These are phyloP conservation scores for Trichoderma arundinaceum DNA, from an alignment of 2,329 filamentous ascomycete species.

Conservation along the genomic window DNA sequence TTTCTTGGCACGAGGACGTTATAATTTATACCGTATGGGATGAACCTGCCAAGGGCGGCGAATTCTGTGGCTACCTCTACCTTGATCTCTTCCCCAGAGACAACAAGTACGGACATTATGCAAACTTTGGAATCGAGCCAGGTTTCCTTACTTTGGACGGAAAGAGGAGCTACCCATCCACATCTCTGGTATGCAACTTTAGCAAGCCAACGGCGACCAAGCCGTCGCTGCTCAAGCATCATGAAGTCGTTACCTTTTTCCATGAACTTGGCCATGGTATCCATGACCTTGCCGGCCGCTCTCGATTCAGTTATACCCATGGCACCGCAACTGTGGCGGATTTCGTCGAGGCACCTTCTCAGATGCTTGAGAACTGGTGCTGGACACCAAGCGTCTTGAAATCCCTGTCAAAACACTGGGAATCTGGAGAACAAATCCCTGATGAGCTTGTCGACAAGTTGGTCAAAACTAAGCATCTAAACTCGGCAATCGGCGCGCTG, in stretches of 20 bases:
- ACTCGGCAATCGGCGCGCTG: conserved; percentile 78
- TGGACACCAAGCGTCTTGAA: conserved; percentile 70
- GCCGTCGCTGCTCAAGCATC: conserved; percentile 79
- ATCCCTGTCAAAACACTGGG: conserved; percentile 74
- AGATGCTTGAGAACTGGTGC: conserved; percentile 80
- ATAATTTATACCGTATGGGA: conserved; percentile 84
- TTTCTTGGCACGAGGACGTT: conserved; percentile 84
- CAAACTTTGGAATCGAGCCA: conserved; percentile 82
- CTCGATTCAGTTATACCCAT: conserved; percentile 69
- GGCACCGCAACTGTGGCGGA: conserved; percentile 70
- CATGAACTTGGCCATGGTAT: conserved; percentile 77
- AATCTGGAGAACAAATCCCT: conserved; percentile 71
- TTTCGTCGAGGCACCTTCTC: conserved; percentile 73
- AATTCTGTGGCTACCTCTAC: conserved; percentile 82
- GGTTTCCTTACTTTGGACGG: conserved; percentile 71
- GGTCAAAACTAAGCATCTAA: conserved; percentile 79
- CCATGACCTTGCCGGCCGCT: conserved; percentile 69
- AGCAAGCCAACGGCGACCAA: conserved; percentile 78
- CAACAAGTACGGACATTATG: conserved; percentile 84
- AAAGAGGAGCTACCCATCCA: conserved; percentile 75
- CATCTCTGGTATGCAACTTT: conserved; percentile 84
- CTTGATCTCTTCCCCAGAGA: conserved; percentile 79
- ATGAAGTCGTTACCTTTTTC: conserved; percentile 83
- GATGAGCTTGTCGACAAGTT: conserved; percentile 76
- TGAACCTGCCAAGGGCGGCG: conserved; percentile 70